Conservation (phyloP, 2,329 filamentous ascomycete species). For the Aspergillus quadrilineatus region DNA sequence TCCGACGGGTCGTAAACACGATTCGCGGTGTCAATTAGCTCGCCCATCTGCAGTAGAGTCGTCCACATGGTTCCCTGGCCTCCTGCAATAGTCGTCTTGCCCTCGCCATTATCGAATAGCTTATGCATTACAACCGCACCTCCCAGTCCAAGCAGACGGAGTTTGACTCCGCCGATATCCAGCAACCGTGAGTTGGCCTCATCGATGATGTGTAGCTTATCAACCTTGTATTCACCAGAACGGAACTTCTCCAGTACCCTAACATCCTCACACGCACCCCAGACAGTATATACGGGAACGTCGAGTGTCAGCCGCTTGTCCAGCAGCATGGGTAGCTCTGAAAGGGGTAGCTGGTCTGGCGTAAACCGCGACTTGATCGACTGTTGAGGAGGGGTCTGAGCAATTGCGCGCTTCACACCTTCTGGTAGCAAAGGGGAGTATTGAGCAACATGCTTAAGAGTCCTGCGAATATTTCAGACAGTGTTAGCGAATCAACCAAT, state of each 20-base stretch:
- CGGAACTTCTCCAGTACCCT: slow-evolving; percentile 96
- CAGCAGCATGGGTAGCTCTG: slow-evolving; percentile 85
- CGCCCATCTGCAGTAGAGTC: slow-evolving; percentile 94
- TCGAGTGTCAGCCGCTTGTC: slow-evolving; percentile 87
- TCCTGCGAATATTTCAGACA: slow-evolving; percentile 55
- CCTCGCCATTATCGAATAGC: slow-evolving; percentile 97
- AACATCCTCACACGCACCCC: slow-evolving; percentile 98
- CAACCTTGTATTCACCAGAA: slow-evolving; percentile 95
- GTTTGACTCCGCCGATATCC: slow-evolving; percentile 92
- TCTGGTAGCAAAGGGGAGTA: slow-evolving; percentile 94
- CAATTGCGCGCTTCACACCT: slow-evolving; percentile 64
- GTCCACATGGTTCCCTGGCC: slow-evolving; percentile 99
- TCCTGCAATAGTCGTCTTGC: slow-evolving; percentile 94
- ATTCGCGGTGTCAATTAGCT: slow-evolving; percentile 95
- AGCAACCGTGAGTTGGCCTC: slow-evolving; percentile 94
- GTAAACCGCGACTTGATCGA: slow-evolving; percentile 80
- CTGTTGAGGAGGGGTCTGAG: slow-evolving; percentile 64
- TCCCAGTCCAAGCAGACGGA: slow-evolving; percentile 87
- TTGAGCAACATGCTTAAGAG: slow-evolving; percentile 95
- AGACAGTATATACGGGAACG: slow-evolving; percentile 96
- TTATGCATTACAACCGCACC: slow-evolving; percentile 99
- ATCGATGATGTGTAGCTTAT: slow-evolving; percentile 96
- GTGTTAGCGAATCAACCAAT: slow-evolving; percentile 19
- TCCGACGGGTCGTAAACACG: slow-evolving; percentile 98
- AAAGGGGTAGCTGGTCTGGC: slow-evolving; percentile 80